Conservation (phyloP, 2,329 filamentous ascomycete species). For the Aspergillus eucalypticola region DNA sequence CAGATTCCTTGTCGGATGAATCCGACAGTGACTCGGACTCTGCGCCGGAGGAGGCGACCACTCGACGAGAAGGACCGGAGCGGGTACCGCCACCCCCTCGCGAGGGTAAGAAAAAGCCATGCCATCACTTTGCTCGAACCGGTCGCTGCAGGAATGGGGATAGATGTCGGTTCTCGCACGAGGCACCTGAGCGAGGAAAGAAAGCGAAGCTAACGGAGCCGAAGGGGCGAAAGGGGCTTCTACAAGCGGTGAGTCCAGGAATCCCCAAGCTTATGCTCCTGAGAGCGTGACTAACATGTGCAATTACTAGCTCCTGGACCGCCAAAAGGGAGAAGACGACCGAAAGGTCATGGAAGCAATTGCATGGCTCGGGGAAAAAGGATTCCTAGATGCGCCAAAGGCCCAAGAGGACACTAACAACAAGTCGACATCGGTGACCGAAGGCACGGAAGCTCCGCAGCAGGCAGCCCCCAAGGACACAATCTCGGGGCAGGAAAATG, state of each 20-base stretch:
- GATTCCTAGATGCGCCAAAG: slow-evolving; percentile 34
- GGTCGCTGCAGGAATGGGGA: slow-evolving; percentile 46
- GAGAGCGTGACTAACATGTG: slow-evolving; percentile 6
- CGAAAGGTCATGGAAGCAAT: slow-evolving; percentile 46
- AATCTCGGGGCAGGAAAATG: not conserved
- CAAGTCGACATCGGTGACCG: not conserved
- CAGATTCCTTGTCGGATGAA: slow-evolving; percentile 27
- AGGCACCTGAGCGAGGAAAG: slow-evolving; percentile 30
- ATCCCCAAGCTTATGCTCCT: not conserved
- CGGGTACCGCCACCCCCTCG: slow-evolving; percentile 42
- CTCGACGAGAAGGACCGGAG: slow-evolving; percentile 43
- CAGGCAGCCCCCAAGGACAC: not conserved
- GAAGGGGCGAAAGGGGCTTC: slow-evolving; percentile 43
- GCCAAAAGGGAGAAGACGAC: slow-evolving; percentile 46
- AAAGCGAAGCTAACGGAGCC: slow-evolving; percentile 32
- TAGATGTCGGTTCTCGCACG: slow-evolving; percentile 46
- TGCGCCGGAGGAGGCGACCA: slow-evolving; percentile 45
- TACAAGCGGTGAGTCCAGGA: slow-evolving; percentile 42
- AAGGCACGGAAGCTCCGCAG: not conserved
- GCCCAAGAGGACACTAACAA: not conserved
- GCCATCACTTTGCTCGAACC: slow-evolving; percentile 43
- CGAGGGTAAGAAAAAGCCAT: slow-evolving; percentile 35
- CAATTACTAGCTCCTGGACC: slow-evolving; percentile 39
- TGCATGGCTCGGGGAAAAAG: slow-evolving; percentile 43
- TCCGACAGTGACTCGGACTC: slow-evolving; percentile 34